Conservation (phyloP, 345 rosid species). For the Salix dunnii region DNA sequence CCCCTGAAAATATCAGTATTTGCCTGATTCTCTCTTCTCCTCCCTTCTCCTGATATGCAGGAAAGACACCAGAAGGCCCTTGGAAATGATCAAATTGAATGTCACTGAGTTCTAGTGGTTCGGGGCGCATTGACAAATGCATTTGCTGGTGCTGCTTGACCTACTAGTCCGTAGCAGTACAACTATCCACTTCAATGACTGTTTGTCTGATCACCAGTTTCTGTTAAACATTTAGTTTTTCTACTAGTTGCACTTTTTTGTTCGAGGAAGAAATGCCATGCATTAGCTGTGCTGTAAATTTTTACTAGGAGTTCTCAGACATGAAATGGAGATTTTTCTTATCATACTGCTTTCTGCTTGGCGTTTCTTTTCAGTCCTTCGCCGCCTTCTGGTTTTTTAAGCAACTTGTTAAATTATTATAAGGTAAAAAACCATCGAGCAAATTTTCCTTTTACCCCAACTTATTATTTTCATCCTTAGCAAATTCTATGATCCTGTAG, state of each 20-base stretch:
- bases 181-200: background rate
- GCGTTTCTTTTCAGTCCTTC: no score
- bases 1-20: background rate
- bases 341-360: no score
- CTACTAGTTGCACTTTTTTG: background rate
- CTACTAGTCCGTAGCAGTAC: conserved; percentile 5
- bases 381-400: no score
- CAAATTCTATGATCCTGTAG: no score
- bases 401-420: no score
- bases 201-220: background rate
- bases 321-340: background rate
- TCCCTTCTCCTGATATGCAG: background rate
- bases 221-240: background rate
- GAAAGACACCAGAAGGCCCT: conserved; percentile 15
- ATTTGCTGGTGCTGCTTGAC: conserved; percentile 3
- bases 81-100: conserved; percentile 11
- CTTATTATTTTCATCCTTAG: no score
- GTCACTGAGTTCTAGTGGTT: conserved; percentile 9
- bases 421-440: no score
- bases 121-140: conserved; percentile 13
- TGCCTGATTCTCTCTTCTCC: background rate
- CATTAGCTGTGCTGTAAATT: background rate
- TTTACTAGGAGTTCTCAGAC: background rate
- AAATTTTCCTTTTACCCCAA: no score
- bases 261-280: background rate